Conservation (phyloP, 306 rosid species). For the Oemleria cerasiformis region DNA sequence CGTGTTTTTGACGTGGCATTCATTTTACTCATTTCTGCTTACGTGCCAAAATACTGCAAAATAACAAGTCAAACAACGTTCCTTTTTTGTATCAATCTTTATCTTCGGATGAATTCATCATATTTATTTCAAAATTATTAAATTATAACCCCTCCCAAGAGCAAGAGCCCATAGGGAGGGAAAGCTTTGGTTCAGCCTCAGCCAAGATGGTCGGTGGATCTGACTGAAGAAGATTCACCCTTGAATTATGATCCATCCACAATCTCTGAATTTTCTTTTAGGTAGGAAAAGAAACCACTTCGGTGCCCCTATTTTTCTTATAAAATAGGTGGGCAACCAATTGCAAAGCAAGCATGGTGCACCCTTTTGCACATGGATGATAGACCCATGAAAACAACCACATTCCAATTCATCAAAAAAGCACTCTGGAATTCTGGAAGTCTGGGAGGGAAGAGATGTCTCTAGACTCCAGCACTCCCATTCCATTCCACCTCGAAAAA, state of each 20-base stretch:
- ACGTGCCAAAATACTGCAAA: too few relatives aligned
- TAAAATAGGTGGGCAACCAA: neutral
- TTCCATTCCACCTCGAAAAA: too few relatives aligned
- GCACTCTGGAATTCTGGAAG: too few relatives aligned
- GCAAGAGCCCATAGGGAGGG: neutral
- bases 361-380: neutral
- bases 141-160: neutral
- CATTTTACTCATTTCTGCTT: too few relatives aligned
- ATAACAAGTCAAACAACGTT: too few relatives aligned
- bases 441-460: neutral
- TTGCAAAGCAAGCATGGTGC: neutral
- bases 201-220: constrained; percentile 10
- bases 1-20: too few relatives aligned
- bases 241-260: too few relatives aligned
- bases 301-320: neutral
- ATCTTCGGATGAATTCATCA: too few relatives aligned
- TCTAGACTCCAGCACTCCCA: neutral
- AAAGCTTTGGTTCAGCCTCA: neutral
- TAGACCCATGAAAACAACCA: neutral
- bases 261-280: too few relatives aligned
- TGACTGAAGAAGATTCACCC: too few relatives aligned
- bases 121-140: neutral
- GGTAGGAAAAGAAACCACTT: neutral
- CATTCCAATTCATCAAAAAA: too few relatives aligned
- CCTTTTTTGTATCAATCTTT: too few relatives aligned